Base-by-base conservation (phyloP, 805 yeast genomes). In the Torulaspora franciscae region DNA sequence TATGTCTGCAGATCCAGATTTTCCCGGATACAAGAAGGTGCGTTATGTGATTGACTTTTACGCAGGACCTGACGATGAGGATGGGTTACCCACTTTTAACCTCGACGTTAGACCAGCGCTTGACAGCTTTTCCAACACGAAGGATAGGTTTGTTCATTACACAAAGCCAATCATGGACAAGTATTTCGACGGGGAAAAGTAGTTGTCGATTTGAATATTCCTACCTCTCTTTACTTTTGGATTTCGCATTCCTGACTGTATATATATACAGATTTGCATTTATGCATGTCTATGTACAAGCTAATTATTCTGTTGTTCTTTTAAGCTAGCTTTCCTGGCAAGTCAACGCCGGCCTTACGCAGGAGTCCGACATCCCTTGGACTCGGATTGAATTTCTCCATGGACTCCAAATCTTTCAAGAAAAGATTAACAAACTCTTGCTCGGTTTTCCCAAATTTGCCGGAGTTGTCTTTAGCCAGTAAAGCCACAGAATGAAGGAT, bases 61-160 rank as follows among this genome's bases (percentile, higher is more conserved):
- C 63, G 80, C 88, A n/a, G 96, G 95, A 3, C 95, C 96, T 5
- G 96, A 89, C 54, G 95, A 84, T 55, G 81, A 76, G 14, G 80
- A 85, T 33, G 96, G 95, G 3, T 77, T 83, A 79, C 98, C 99
- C 5, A 77, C 95, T 1, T 93, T 93, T 64, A 81, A 79, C 66
- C 75, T 95, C 51, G 99, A 93, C 66, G 96, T 95, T 13, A 79
- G 99, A 55, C 99, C 99, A 0, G 99, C 96, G 0, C 69, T 89
- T 50, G 99, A 93, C 65, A 73, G 73, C 47, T 56, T 79, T 1
- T 66, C 69, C 1, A 82, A 74, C 54, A 87, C 82, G 2, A 57
- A 63, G 43, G 98, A 89, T 61, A 74, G 98, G 49, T 68, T 84
- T 42, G 65, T 65, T 17, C 82, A 75, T 55, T 86, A 90, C 83